phyloP scores from a whole-genome alignment of 768 basidiomycete genomes.

The Paxillus rubicundulus region DNA sequence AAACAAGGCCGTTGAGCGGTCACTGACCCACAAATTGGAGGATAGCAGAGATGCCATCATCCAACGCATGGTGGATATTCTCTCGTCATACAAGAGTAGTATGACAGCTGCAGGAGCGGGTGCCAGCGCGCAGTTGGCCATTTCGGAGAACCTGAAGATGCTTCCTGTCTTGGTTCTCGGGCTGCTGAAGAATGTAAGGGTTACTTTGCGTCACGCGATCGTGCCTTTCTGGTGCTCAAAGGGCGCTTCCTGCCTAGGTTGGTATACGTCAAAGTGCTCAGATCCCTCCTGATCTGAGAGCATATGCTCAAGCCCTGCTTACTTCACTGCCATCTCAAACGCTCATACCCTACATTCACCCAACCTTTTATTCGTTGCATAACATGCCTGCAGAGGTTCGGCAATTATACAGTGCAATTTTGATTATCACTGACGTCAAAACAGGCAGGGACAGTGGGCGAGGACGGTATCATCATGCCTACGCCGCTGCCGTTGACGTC shows the following conservation, averaged over 20 bases:
- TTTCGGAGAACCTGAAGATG: constrained; percentile 93
- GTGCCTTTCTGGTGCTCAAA: constrained; percentile 1
- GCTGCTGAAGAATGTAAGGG: constrained; percentile 84
- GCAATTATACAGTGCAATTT: background rate
- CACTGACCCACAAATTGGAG: constrained; percentile 81
- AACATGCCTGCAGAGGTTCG: constrained; percentile 90
- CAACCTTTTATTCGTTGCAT: constrained; percentile 92
- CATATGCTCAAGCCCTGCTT: constrained; percentile 90
- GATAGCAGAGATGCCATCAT: constrained; percentile 84
- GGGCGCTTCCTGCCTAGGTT: constrained; percentile 47
- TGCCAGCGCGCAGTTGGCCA: constrained; percentile 89
- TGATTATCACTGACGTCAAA: constrained; percentile 6
- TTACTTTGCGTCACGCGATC: constrained; percentile 8
- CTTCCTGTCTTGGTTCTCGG: constrained; percentile 88
- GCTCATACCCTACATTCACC: constrained; percentile 92
- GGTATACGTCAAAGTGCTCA: constrained; percentile 94
- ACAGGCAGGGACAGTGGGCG: constrained; percentile 88
- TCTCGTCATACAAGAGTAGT: constrained; percentile 88
- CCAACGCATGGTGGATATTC: constrained; percentile 81
- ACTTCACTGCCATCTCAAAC: constrained; percentile 89
- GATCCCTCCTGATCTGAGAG: constrained; percentile 94
- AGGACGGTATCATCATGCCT: constrained; percentile 85
- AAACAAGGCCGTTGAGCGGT: constrained; percentile 91
- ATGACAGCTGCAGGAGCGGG: constrained; percentile 94
- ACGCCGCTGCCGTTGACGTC: constrained; percentile 86